Conservation (phyloP, 2,329 filamentous ascomycete genomes). For the Metarhizium sp. region DNA sequence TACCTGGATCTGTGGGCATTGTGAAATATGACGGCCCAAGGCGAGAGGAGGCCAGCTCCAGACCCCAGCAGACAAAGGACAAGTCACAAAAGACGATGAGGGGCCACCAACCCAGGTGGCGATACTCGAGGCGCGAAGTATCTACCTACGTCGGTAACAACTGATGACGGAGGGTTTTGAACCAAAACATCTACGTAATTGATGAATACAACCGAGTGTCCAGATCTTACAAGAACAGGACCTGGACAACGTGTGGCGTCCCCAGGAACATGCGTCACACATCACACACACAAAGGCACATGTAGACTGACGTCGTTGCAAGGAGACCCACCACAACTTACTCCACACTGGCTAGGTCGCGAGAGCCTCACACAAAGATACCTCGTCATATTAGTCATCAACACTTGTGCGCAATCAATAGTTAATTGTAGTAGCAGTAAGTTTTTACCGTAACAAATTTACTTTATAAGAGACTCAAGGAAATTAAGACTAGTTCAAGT, state of each 20-base stretch:
- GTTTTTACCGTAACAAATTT: not conserved
- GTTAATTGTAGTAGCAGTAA: too few relatives aligned
- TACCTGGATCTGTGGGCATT: not conserved
- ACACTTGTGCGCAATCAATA: too few relatives aligned
- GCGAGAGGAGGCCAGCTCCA: not conserved
- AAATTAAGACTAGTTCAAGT: slow-evolving; percentile 1
- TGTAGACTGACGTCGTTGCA: not conserved
- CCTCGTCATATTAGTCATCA: too few relatives aligned
- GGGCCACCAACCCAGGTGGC: not conserved
- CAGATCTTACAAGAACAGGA: too few relatives aligned
- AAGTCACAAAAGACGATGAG: not conserved
- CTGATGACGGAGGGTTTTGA: too few relatives aligned
- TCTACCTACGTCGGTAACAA: too few relatives aligned
- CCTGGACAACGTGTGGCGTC: too few relatives aligned
- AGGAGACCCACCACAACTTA: not conserved
- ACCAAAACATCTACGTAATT: too few relatives aligned
- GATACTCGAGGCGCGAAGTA: not conserved
- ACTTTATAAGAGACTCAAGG: not conserved
- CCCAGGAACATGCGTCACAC: too few relatives aligned
- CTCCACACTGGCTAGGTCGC: not conserved
- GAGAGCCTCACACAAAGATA: too few relatives aligned
- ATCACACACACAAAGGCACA: too few relatives aligned
- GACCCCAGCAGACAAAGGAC: not conserved
- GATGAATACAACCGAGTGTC: too few relatives aligned
- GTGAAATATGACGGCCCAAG: not conserved